Evolutionary conservation across 2,329 filamentous ascomycete genomes (phyloP).

Genomic region (Xylaria sp.): DNA sequence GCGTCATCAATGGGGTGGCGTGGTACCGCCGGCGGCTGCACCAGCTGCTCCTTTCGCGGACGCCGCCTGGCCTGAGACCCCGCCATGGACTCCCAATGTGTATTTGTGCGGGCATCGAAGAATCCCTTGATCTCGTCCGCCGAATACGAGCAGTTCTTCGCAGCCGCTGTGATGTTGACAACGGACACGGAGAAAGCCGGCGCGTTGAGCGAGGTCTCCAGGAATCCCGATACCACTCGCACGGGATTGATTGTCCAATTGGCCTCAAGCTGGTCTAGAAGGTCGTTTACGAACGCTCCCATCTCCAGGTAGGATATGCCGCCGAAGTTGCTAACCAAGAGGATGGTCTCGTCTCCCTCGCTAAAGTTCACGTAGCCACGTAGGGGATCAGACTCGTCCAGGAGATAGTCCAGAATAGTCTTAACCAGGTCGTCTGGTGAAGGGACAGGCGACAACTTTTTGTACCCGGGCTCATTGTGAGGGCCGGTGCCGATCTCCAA

Average conservation of each 20-base stretch:
- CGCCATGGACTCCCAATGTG: slow-evolving; percentile 63
- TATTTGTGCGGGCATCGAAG: slow-evolving; percentile 72
- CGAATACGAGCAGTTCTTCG: slow-evolving; percentile 58
- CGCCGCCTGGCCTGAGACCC: slow-evolving; percentile 56
- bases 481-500: slow-evolving; percentile 74
- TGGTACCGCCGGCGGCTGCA: slow-evolving; percentile 51
- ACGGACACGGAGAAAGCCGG: slow-evolving; percentile 76
- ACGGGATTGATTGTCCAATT: slow-evolving; percentile 62
- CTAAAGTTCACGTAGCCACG: slow-evolving; percentile 62
- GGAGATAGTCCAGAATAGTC: slow-evolving; percentile 68
- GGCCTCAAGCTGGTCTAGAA: slow-evolving; percentile 60
- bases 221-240: slow-evolving; percentile 69
- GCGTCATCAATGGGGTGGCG: slow-evolving; percentile 53
- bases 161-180: slow-evolving; percentile 66
- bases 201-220: slow-evolving; percentile 78
- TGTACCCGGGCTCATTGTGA: slow-evolving; percentile 73
- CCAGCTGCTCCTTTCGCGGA: slow-evolving; percentile 57
- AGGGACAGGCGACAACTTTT: slow-evolving; percentile 64
- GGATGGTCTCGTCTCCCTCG: slow-evolving; percentile 60
- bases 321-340: slow-evolving; percentile 70
- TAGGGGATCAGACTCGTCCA: slow-evolving; percentile 66
- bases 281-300: slow-evolving; percentile 64
- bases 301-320: slow-evolving; percentile 69
- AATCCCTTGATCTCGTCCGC: slow-evolving; percentile 68
- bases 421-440: slow-evolving; percentile 62